Percentiles rank a stretch among this genome's conserved stretches.
phyloP scores from a whole-genome alignment of 805 yeast species.

The Candida rishiriensis region DNA sequence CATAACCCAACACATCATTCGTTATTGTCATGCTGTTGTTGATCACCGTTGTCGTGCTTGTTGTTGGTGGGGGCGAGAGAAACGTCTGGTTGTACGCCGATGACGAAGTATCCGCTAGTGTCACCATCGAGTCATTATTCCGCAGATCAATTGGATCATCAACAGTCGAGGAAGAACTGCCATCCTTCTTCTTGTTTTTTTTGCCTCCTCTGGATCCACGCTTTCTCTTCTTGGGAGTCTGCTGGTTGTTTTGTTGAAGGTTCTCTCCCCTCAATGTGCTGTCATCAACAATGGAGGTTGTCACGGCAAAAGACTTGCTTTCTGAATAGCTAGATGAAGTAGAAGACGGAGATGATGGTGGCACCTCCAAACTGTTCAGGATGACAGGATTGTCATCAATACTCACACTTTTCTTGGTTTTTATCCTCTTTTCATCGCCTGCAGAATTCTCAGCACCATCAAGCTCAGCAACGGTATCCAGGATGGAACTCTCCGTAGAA shows the following conservation, averaged over 20 bases:
- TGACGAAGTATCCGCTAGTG: not conserved
- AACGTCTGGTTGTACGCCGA: not conserved
- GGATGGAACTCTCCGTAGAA: not conserved
- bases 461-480: not conserved
- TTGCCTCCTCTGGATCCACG: conserved; percentile 86
- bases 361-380: conserved; percentile 6
- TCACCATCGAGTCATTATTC: conserved; percentile 1
- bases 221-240: conserved; percentile 55
- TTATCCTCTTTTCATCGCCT: not conserved
- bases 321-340: not conserved
- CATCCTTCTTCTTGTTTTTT: conserved; percentile 40
- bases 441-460: conserved; percentile 1
- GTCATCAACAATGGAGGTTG: not conserved
- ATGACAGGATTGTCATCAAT: conserved; percentile 11
- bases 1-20: conserved; percentile 82
- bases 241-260: conserved; percentile 14
- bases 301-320: not conserved
- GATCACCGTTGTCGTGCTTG: conserved; percentile 3
- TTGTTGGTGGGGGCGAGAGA: no score
- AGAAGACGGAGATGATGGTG: conserved; percentile 11
- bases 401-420: conserved; percentile 10
- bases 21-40: conserved; percentile 54
- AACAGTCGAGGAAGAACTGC: not conserved
- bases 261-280: conserved; percentile 26
- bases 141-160: conserved; percentile 9